phyloP scores from a whole-genome alignment of 768 basidiomycete species.

The Pisolithus sp. region DNA sequence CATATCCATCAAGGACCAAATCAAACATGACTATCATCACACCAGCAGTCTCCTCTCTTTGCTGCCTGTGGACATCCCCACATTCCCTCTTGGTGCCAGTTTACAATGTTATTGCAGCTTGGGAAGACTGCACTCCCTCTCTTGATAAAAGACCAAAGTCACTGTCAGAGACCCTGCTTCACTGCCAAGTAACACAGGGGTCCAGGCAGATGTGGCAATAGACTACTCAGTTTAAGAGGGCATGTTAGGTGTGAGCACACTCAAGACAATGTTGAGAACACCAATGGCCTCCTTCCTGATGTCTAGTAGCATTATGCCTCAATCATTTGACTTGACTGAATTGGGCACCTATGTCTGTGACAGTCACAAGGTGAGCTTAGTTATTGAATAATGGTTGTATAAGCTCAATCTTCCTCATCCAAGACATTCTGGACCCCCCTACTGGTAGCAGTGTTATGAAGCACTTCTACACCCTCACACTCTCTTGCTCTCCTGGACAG shows the following conservation, averaged over 20 bases:
- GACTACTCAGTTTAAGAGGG: constrained; percentile 29
- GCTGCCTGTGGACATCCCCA: constrained; percentile 59
- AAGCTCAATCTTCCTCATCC: constrained; percentile 5
- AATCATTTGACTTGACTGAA: constrained; percentile 42
- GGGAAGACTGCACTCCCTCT: constrained; percentile 69
- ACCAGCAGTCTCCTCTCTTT: constrained; percentile 37
- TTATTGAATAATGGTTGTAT: background rate
- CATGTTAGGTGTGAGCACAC: constrained; percentile 10
- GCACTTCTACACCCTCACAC: constrained; percentile 79
- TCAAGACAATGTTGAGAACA: constrained; percentile 7
- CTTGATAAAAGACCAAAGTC: constrained; percentile 29
- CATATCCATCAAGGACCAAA: constrained; percentile 11
- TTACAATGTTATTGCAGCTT: constrained; percentile 70
- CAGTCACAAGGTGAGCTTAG: constrained; percentile 37
- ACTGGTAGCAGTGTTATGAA: constrained; percentile 75
- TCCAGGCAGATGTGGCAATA: constrained; percentile 19
- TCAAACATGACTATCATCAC: constrained; percentile 12
- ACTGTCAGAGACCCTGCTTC: constrained; percentile 34
- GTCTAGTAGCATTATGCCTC: constrained; percentile 33
- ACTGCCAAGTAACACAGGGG: constrained; percentile 19
- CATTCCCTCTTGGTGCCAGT: constrained; percentile 69
- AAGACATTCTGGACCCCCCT: constrained; percentile 79
- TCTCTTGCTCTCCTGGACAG: constrained; percentile 82
- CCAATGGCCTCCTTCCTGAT: constrained; percentile 8
- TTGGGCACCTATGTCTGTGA: constrained; percentile 36